Evolutionary conservation across 176 grass and related monocot genomes (phyloP).

Genomic region (Leersia perrieri): DNA sequence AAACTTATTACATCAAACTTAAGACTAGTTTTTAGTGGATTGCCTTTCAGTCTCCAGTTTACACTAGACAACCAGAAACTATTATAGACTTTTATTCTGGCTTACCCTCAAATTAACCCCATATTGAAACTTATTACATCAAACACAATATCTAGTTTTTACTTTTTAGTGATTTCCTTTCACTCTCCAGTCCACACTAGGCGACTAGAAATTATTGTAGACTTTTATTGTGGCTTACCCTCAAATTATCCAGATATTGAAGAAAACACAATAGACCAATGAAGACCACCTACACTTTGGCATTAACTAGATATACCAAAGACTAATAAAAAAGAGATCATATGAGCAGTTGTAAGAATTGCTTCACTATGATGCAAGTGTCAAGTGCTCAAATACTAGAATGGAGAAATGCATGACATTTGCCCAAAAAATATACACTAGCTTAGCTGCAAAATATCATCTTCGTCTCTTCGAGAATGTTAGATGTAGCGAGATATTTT

Average conservation of each 20-base stretch:
- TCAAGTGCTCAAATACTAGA: conserved; percentile 20
- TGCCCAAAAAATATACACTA: conserved; percentile 10
- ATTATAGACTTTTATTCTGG: background rate
- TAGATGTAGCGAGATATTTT: background rate
- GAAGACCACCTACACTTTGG: background rate
- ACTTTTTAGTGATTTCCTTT: background rate
- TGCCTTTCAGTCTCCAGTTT: background rate
- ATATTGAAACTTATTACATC: background rate
- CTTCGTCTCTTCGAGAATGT: background rate
- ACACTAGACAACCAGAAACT: background rate
- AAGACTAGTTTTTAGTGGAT: background rate
- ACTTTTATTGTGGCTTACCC: conserved; percentile 11
- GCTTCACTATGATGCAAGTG: background rate
- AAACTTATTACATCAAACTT: background rate
- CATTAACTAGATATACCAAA: conserved; percentile 17
- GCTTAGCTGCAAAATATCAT: conserved; percentile 6
- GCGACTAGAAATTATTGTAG: background rate
- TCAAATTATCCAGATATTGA: background rate
- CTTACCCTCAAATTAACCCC: background rate
- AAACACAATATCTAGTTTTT: background rate
- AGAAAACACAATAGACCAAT: conserved; percentile 8
- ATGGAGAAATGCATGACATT: background rate
- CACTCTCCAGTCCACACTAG: conserved; percentile 4
- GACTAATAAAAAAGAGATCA: background rate
- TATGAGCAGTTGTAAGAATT: background rate